phyloP scores from a whole-genome alignment of 805 yeast genomes.

The Starmerella stellata region DNA sequence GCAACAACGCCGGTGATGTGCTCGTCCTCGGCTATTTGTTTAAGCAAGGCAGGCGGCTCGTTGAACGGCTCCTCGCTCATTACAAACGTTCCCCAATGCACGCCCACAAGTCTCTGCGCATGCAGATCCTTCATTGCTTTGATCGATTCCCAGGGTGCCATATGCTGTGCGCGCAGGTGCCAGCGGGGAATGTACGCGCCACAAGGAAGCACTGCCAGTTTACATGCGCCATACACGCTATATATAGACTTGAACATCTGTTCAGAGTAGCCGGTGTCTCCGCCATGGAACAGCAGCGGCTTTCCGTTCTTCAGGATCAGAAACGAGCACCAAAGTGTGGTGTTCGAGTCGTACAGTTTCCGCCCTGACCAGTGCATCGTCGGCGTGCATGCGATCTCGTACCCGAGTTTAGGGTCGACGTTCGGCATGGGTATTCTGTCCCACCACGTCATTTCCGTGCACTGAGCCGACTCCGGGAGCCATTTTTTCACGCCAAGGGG shows the following conservation, averaged over 20 bases:
- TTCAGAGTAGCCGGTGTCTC: constrained; percentile 79
- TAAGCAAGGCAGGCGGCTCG: constrained; percentile 56
- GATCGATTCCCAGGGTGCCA: constrained; percentile 60
- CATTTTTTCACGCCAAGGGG: constrained; percentile 58
- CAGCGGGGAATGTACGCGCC: constrained; percentile 92
- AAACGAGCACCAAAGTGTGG: constrained; percentile 78
- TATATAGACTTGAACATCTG: constrained; percentile 56
- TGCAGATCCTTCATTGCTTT: constrained; percentile 45
- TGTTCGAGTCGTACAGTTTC: constrained; percentile 58
- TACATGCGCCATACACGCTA: constrained; percentile 37
- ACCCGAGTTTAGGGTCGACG: constrained; percentile 29
- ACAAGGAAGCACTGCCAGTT: constrained; percentile 65
- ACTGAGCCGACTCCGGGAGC: constrained; percentile 37
- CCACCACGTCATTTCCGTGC: constrained; percentile 89
- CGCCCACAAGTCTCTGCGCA: constrained; percentile 55
- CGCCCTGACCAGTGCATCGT: constrained; percentile 92
- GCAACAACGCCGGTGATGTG: constrained; percentile 31
- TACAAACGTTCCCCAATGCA: constrained; percentile 93
- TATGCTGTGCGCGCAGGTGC: constrained; percentile 85
- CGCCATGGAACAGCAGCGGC: constrained; percentile 75
- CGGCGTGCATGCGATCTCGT: constrained; percentile 75
- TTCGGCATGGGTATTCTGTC: constrained; percentile 34
- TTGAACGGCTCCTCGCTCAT: constrained; percentile 72
- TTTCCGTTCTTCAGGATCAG: constrained; percentile 45
- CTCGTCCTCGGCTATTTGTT: constrained; percentile 30